These are phyloP conservation scores for Boeremia exigua DNA, from an alignment of 2,329 filamentous ascomycete genomes.

Conservation along the genomic window DNA sequence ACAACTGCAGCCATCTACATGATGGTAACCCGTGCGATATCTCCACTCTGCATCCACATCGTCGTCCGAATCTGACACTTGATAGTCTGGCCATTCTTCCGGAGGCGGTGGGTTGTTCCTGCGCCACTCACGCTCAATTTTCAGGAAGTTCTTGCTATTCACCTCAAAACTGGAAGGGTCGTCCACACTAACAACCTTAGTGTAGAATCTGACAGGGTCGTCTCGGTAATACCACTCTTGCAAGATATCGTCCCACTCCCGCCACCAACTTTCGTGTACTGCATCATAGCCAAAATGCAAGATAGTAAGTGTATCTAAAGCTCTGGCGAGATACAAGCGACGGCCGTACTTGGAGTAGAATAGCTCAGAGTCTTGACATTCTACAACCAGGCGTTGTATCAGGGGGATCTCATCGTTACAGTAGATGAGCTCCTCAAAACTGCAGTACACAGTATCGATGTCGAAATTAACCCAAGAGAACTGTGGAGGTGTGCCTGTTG, in stretches of 20 bases:
- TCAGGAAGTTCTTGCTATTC: not conserved
- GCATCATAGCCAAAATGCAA: not conserved
- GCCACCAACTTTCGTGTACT: not conserved
- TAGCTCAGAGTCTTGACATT: not conserved
- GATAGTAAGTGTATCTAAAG: not conserved
- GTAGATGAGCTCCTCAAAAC: not conserved
- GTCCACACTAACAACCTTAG: not conserved
- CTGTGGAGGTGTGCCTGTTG: not conserved
- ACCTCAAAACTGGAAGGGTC: not conserved
- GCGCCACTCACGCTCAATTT: not conserved
- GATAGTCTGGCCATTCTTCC: not conserved
- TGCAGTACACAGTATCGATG: not conserved
- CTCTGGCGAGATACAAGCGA: not conserved
- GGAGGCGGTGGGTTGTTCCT: not conserved
- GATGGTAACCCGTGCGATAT: not conserved
- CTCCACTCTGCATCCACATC: not conserved
- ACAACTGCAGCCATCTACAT: not conserved
- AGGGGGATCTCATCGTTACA: not conserved
- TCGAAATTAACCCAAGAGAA: not conserved
- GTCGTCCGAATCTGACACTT: not conserved
- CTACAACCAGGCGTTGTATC: not conserved
- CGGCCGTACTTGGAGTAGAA: not conserved
- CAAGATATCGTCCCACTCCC: not conserved
- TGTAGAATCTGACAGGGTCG: not conserved
- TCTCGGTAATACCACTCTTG: not conserved